Conservation (phyloP, 768 basidiomycete species). For the Tephrocybe sp. region DNA sequence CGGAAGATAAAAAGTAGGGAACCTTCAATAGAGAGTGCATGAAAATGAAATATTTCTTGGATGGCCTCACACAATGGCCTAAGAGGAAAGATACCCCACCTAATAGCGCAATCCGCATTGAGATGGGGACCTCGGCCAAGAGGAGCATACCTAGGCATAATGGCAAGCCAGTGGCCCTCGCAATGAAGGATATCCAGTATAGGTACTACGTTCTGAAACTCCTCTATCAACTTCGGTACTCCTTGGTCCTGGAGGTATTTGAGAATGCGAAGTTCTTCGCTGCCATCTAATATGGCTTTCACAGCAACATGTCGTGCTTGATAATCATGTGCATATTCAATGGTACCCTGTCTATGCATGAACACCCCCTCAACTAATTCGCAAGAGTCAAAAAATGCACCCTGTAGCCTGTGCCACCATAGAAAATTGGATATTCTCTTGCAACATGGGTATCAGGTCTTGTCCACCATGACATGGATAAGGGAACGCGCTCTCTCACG, state of each 20-base stretch:
- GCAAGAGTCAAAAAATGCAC: too few relatives aligned
- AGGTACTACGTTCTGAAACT: slow-evolving; percentile 19
- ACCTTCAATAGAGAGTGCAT: slow-evolving; percentile 21
- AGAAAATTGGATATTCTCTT: too few relatives aligned
- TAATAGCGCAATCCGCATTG: slow-evolving; percentile 4
- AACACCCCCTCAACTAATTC: too few relatives aligned
- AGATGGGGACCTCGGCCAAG: not conserved
- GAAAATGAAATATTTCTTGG: slow-evolving; percentile 12
- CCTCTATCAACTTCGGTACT: not conserved
- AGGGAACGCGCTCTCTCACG: too few relatives aligned
- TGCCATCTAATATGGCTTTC: slow-evolving; percentile 3
- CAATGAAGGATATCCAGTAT: slow-evolving; percentile 22
- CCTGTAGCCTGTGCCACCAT: too few relatives aligned
- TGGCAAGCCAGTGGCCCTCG: slow-evolving; percentile 21
- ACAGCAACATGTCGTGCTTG: slow-evolving; percentile 8
- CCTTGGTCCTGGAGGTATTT: not conserved
- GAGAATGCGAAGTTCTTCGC: slow-evolving; percentile 1
- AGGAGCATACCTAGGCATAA: slow-evolving; percentile 16
- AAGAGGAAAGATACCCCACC: slow-evolving; percentile 13
- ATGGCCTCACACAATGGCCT: not conserved
- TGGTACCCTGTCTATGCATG: not conserved
- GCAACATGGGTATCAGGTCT: too few relatives aligned
- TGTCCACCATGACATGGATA: too few relatives aligned
- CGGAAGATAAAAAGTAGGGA: not conserved
- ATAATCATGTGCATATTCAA: slow-evolving; percentile 6